phyloP scores from a whole-genome alignment of 2,329 filamentous ascomycete species.

The Aspergillus viridinutans region DNA sequence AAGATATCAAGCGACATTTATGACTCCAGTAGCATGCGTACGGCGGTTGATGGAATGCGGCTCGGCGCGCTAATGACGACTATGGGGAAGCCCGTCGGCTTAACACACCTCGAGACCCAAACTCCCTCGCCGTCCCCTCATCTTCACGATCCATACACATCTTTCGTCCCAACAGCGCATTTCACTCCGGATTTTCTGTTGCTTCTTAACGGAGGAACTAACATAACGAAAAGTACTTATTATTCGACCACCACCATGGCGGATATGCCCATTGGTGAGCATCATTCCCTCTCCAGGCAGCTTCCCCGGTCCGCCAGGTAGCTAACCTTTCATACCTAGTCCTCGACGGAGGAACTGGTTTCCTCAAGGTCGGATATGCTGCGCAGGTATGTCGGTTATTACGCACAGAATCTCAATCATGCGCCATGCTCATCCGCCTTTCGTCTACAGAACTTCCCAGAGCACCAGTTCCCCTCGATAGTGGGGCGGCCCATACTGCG shows the following conservation, averaged over 20 bases:
- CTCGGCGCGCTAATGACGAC: neutral
- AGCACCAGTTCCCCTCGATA: conserved; percentile 97
- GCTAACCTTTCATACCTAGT: conserved; percentile 54
- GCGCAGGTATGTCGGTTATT: conserved; percentile 59
- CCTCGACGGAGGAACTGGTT: conserved; percentile 98
- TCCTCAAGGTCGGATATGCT: conserved; percentile 99
- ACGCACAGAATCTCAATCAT: neutral
- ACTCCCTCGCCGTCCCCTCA: conserved; percentile 2
- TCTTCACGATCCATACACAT: neutral
- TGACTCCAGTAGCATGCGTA: neutral
- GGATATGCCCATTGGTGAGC: conserved; percentile 48
- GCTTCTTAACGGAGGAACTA: conserved; percentile 6
- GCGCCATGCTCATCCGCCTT: conserved; percentile 7
- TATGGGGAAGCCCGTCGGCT: neutral
- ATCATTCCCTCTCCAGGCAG: conserved; percentile 15
- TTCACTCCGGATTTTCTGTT: conserved; percentile 4
- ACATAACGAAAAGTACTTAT: conserved; percentile 1
- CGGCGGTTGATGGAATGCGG: neutral
- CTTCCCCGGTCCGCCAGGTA: conserved; percentile 16
- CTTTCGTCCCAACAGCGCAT: neutral
- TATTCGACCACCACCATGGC: conserved; percentile 34
- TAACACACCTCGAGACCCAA: neutral
- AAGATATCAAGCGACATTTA: neutral
- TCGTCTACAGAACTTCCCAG: conserved; percentile 81
- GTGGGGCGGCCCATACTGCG: conserved; percentile 96